Percentiles rank a stretch among this genome's conserved stretches.
Conservation (phyloP, 148 eudicot genomes). For the Nepenthes gracilis region DNA sequence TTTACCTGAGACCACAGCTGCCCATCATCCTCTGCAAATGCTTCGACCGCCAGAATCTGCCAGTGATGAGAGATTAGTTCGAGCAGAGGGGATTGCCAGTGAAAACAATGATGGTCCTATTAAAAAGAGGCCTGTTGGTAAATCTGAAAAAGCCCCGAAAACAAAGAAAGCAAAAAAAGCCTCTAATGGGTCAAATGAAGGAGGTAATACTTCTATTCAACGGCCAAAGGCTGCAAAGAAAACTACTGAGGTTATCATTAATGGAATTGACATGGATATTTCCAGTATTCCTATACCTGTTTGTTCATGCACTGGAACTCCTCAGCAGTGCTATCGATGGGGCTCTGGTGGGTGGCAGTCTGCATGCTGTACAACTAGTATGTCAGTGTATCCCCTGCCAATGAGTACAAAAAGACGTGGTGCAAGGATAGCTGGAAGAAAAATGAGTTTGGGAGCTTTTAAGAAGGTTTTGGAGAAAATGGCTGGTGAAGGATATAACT, state of each 20-base stretch:
- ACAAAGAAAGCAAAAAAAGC: conserved; percentile 30
- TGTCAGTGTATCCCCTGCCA: conserved; percentile 44
- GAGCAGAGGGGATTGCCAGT: conserved; percentile 13
- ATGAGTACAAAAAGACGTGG: conserved; percentile 43
- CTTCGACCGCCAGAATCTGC: conserved; percentile 29
- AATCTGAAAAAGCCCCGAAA: conserved; percentile 28
- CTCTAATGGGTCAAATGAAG: conserved; percentile 26
- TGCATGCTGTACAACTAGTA: conserved; percentile 34
- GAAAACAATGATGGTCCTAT: conserved; percentile 20
- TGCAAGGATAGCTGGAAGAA: conserved; percentile 41
- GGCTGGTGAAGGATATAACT: conserved; percentile 47
- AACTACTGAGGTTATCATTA: conserved; percentile 33
- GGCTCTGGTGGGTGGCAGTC: conserved; percentile 49
- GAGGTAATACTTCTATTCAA: conserved; percentile 22
- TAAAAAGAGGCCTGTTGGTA: conserved; percentile 30
- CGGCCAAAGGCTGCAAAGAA: conserved; percentile 36
- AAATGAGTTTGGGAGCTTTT: conserved; percentile 43
- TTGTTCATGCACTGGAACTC: conserved; percentile 32
- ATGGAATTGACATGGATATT: conserved; percentile 38
- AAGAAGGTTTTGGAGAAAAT: conserved; percentile 43
- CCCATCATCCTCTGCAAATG: conserved; percentile 30
- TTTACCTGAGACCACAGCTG: conserved; percentile 18
- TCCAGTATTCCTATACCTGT: conserved; percentile 42
- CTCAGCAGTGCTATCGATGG: conserved; percentile 44
- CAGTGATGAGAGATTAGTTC: conserved; percentile 27